A percentile compares a stretch with the other conserved stretches of the same genome.
Conservation (phyloP, 2,329 filamentous ascomycete species). For the Ilyonectria sp. region DNA sequence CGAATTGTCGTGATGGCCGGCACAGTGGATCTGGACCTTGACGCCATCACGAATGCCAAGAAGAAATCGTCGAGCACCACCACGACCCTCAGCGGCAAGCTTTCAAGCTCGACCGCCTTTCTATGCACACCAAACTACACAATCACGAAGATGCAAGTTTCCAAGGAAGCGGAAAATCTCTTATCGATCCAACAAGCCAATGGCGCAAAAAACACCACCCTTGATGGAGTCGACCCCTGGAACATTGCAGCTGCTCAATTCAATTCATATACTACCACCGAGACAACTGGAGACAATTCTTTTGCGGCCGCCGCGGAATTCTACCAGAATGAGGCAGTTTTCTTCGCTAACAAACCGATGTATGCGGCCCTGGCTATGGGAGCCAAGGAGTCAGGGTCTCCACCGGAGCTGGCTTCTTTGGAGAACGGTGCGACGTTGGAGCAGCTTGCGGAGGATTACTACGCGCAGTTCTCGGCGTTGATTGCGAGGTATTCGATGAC, state of each 20-base stretch:
- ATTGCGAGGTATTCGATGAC: constrained; percentile 52
- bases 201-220: constrained; percentile 33
- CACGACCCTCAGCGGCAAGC: constrained; percentile 26
- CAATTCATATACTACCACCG: constrained; percentile 33
- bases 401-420: constrained; percentile 43
- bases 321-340: constrained; percentile 43
- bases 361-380: constrained; percentile 51
- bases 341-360: constrained; percentile 53
- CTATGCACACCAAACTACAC: constrained; percentile 44
- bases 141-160: constrained; percentile 37
- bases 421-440: constrained; percentile 44
- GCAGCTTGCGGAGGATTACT: constrained; percentile 50
- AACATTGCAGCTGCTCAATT: constrained; percentile 40
- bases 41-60: constrained; percentile 35
- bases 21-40: constrained; percentile 35
- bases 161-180: constrained; percentile 36
- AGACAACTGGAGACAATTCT: constrained; percentile 6
- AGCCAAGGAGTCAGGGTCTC: constrained; percentile 36
- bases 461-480: constrained; percentile 53
- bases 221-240: constrained; percentile 42
- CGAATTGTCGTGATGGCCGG: constrained; percentile 44
- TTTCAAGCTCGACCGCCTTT: constrained; percentile 36
- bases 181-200: constrained; percentile 24
- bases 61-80: constrained; percentile 26
- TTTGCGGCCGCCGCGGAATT: constrained; percentile 25